These are phyloP conservation scores for Rubia yunnanensis DNA, from an alignment of 257 asterid genomes.

Conservation along the genomic window DNA sequence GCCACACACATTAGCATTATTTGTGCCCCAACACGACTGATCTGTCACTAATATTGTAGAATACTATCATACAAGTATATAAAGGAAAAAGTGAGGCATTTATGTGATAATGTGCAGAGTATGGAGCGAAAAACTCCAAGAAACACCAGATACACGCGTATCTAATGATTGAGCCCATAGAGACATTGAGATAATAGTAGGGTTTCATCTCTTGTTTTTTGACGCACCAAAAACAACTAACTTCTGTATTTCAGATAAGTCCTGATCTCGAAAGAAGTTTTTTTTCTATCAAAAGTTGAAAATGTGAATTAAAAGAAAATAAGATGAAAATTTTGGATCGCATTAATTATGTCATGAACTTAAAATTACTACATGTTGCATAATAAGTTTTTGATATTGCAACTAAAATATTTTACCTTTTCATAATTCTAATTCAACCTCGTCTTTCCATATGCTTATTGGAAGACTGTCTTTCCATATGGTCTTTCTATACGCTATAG, in stretches of 20 bases:
- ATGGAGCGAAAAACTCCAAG: slow-evolving; percentile 44
- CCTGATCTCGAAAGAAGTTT: no score
- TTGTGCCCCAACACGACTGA: background rate
- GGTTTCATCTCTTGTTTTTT: background rate
- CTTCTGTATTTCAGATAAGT: background rate
- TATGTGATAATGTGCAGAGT: slow-evolving; percentile 20
- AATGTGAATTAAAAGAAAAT: no score
- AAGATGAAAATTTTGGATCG: no score
- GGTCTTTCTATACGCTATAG: no score
- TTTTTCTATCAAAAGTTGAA: no score
- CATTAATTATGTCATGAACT: no score
- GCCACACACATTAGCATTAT: background rate
- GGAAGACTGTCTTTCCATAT: no score
- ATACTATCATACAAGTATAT: background rate
- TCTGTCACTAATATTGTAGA: background rate
- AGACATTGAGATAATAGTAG: background rate
- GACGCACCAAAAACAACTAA: background rate
- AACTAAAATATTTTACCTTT: no score
- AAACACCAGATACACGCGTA: slow-evolving; percentile 2
- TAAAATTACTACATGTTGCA: no score
- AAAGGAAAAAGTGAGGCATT: slow-evolving; percentile 10
- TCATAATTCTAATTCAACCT: no score
- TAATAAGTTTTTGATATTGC: no score
- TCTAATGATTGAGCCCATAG: background rate
- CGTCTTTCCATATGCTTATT: no score